phyloP scores from a whole-genome alignment of 345 rosid genomes.

The Atalantia buxifolia region DNA sequence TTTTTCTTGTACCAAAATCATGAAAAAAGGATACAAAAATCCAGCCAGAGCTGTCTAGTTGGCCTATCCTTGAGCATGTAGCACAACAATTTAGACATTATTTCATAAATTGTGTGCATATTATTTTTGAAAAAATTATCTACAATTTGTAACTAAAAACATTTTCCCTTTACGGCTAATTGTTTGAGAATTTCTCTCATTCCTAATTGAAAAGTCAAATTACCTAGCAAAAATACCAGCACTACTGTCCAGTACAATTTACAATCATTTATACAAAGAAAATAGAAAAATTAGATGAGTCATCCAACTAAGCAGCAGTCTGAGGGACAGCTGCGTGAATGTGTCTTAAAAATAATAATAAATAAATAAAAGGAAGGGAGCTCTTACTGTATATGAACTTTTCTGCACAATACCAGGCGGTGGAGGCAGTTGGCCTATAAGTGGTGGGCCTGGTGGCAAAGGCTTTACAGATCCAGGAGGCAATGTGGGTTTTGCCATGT shows the following conservation, averaged over 20 bases:
- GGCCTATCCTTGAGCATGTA: neutral
- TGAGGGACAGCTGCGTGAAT: neutral
- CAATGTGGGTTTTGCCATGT: slow-evolving; percentile 47
- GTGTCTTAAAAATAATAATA: neutral
- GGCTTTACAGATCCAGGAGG: slow-evolving; percentile 56
- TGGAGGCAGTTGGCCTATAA: slow-evolving; percentile 49
- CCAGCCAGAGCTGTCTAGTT: neutral
- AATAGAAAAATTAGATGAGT: neutral
- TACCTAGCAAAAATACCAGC: neutral
- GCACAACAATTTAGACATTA: neutral
- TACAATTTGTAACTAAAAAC: neutral
- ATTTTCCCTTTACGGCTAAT: neutral
- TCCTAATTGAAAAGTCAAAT: neutral
- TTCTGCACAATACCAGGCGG: slow-evolving; percentile 42
- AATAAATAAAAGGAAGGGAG: slow-evolving; percentile 14
- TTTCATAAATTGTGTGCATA: neutral
- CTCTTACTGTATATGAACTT: slow-evolving; percentile 52
- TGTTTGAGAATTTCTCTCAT: neutral
- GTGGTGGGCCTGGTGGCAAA: slow-evolving; percentile 34
- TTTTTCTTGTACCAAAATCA: neutral
- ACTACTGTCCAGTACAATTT: neutral
- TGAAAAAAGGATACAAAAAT: neutral
- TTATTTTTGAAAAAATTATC: neutral
- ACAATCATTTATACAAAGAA: neutral
- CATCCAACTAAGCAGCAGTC: neutral